A percentile compares a stretch with the other conserved stretches of the same genome.
These are phyloP conservation scores for Ophiostoma ips DNA, from an alignment of 2,329 filamentous ascomycete genomes.

Conservation along the genomic window DNA sequence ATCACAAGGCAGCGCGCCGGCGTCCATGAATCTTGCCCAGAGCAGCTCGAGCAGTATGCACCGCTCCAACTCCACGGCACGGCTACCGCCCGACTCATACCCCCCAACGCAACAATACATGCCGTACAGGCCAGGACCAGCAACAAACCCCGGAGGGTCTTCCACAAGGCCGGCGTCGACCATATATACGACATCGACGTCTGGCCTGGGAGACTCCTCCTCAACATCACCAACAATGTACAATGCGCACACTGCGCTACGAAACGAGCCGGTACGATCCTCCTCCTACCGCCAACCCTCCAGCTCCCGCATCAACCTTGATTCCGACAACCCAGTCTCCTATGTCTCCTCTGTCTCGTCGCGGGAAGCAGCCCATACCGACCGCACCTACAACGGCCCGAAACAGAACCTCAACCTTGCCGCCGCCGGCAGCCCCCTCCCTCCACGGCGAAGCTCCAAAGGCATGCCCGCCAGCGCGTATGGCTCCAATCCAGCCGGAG, in stretches of 20 bases:
- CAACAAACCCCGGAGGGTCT: not conserved
- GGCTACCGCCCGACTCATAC: constrained; percentile 7
- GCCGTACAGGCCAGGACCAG: constrained; percentile 8
- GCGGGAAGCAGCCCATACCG: constrained; percentile 44
- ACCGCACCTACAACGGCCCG: constrained; percentile 20
- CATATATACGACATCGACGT: constrained; percentile 17
- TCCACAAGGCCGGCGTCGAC: constrained; percentile 21
- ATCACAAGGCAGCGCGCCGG: constrained; percentile 11
- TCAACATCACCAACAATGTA: constrained; percentile 8
- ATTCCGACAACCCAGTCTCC: constrained; percentile 33
- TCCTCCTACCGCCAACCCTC: constrained; percentile 36
- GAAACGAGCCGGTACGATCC: constrained; percentile 44
- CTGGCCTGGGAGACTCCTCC: constrained; percentile 21
- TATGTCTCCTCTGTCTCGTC: constrained; percentile 48
- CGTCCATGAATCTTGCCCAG: constrained; percentile 17
- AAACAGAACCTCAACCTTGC: constrained; percentile 34
- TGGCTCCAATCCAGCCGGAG: constrained; percentile 7
- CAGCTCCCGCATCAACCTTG: constrained; percentile 41
- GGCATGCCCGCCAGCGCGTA: constrained; percentile 50
- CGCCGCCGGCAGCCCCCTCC: constrained; percentile 46
- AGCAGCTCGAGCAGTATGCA: constrained; percentile 17
- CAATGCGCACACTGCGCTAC: constrained; percentile 23
- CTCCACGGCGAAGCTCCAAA: constrained; percentile 64
- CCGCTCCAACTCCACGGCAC: constrained; percentile 6
- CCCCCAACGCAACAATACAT: constrained; percentile 10